A percentile compares a stretch with the other conserved stretches of the same genome.
Evolutionary conservation across 179 eudicot genomes (phyloP).

Genomic region (Silene coronaria): DNA sequence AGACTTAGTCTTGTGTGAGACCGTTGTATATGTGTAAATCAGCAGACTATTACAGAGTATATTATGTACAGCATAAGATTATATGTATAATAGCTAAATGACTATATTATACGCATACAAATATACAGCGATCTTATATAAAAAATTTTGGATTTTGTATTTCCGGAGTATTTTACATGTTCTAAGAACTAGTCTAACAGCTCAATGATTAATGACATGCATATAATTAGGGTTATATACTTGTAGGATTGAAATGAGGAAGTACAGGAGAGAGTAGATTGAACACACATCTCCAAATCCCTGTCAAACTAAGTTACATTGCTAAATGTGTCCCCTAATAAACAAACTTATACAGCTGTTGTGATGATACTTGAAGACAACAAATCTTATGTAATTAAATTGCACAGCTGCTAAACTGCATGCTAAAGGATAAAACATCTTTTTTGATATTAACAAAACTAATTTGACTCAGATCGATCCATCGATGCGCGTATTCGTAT

Average conservation of each 20-base stretch:
- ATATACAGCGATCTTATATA: too few species aligned
- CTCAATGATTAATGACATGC: not conserved
- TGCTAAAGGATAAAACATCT: not conserved
- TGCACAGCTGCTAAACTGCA: not conserved
- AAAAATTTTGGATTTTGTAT: too few species aligned
- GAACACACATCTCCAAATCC: conserved; percentile 19
- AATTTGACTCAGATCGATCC: not conserved
- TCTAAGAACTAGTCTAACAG: not conserved
- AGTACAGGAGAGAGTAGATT: conserved; percentile 14
- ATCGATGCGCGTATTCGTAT: not conserved
- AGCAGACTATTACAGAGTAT: too few species aligned
- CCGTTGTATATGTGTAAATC: too few species aligned
- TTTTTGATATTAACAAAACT: too few species aligned
- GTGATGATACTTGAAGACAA: conserved; percentile 4
- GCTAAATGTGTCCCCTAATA: conserved; percentile 17
- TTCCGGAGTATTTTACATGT: not conserved
- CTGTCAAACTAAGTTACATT: conserved; percentile 7
- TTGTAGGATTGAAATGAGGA: not conserved
- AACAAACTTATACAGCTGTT: conserved; percentile 24
- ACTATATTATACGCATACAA: too few species aligned
- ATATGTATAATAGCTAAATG: too few species aligned
- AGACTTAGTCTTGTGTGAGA: too few species aligned
- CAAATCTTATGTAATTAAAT: conserved; percentile 17
- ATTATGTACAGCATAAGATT: too few species aligned
- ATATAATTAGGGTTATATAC: not conserved